Percentiles rank a stretch among this genome's conserved stretches.
Evolutionary conservation across 2,329 filamentous ascomycete genomes (phyloP).

Genomic region (Diaporthe citrichinensis): DNA sequence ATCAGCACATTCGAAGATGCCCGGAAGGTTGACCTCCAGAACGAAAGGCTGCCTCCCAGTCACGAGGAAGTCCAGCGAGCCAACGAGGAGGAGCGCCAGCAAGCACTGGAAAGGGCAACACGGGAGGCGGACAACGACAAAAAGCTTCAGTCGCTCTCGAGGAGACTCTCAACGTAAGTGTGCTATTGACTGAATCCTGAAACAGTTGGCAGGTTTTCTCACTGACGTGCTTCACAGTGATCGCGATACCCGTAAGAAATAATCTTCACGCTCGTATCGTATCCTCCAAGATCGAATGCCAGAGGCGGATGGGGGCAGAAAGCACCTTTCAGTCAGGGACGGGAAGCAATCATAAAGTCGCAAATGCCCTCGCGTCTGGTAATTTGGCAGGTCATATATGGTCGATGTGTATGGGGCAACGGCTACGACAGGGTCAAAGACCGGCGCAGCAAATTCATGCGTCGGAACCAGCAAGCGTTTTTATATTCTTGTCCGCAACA

Average conservation of each 20-base stretch:
- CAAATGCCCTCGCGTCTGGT: background rate
- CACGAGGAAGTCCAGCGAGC: conserved; percentile 91
- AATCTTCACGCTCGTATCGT: background rate
- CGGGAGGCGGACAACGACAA: conserved; percentile 93
- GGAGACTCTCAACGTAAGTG: conserved; percentile 95
- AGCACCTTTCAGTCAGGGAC: conserved; percentile 10
- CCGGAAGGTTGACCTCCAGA: conserved; percentile 95
- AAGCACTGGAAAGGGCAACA: conserved; percentile 87
- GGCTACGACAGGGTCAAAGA: conserved; percentile 24
- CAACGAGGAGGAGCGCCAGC: conserved; percentile 83
- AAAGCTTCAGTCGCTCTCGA: conserved; percentile 86
- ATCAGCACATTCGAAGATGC: conserved; percentile 98
- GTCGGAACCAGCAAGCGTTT: conserved; percentile 31
- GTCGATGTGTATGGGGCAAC: conserved; percentile 29
- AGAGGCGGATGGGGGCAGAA: conserved; percentile 8
- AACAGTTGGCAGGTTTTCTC: too few species aligned
- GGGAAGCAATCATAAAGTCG: conserved; percentile 23
- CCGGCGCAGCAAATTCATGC: conserved; percentile 30
- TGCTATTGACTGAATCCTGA: conserved; percentile 27
- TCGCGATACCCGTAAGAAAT: conserved; percentile 41
- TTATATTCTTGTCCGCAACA: conserved; percentile 31
- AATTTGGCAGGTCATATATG: conserved; percentile 11
- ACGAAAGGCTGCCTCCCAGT: conserved; percentile 92
- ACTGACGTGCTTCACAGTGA: conserved; percentile 34
- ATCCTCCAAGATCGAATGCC: background rate